Evolutionary conservation across 2,329 filamentous ascomycete genomes (phyloP).

Genomic region (Diaporthe batatas): DNA sequence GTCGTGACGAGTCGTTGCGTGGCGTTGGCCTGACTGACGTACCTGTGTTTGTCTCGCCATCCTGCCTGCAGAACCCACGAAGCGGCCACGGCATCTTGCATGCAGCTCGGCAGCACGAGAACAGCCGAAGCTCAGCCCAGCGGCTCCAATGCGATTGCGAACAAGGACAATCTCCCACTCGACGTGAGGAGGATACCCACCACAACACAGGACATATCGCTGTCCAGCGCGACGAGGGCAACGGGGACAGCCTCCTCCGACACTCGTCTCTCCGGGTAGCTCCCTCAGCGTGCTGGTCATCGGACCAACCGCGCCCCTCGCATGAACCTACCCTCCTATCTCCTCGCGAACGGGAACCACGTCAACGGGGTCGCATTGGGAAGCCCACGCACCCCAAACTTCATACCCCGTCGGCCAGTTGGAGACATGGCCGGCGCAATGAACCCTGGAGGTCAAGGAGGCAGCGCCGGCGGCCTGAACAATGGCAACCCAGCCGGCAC

Average conservation of each 20-base stretch:
- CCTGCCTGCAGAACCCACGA: constrained; percentile 30
- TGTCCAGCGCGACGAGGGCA: constrained; percentile 13
- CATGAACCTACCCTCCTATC: constrained; percentile 28
- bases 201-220: background rate
- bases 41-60: constrained; percentile 36
- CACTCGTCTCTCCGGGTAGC: background rate
- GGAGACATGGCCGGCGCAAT: constrained; percentile 41
- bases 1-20: constrained; percentile 28
- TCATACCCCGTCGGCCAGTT: constrained; percentile 21
- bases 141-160: constrained; percentile 37
- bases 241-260: constrained; percentile 17
- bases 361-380: constrained; percentile 20
- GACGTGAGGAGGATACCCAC: constrained; percentile 25
- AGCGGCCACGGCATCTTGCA: constrained; percentile 35
- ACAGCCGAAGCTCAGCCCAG: background rate
- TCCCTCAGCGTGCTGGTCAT: constrained; percentile 31
- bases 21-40: constrained; percentile 35
- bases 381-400: constrained; percentile 36
- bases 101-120: constrained; percentile 15
- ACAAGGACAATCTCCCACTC: constrained; percentile 25
- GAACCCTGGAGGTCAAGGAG: constrained; percentile 41
- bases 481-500: constrained; percentile 49
- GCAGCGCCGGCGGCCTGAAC: constrained; percentile 39
- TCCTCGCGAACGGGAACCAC: constrained; percentile 17
- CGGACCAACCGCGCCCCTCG: constrained; percentile 33